A percentile compares a stretch with the other conserved stretches of the same genome.
These are phyloP conservation scores for Cokeromyces recurvatus DNA, from an alignment of 371 early-diverging fungal genomes.

Conservation along the genomic window DNA sequence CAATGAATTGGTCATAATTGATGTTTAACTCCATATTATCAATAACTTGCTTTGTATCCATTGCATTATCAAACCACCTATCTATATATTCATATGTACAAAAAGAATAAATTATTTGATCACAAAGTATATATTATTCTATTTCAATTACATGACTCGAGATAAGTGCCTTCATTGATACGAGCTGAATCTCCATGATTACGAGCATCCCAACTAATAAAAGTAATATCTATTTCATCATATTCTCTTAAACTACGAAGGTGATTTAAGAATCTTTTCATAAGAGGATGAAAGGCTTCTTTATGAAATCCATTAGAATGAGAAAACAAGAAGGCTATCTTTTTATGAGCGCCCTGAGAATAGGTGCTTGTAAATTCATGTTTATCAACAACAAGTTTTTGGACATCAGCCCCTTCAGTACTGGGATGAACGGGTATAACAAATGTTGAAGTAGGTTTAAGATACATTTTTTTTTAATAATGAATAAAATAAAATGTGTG, in stretches of 20 bases:
- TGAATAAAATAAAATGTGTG: no score
- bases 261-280: slow-evolving; percentile 16
- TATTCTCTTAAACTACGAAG: slow-evolving; percentile 19
- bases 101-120: no score
- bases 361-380: slow-evolving; percentile 17
- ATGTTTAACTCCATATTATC: slow-evolving; percentile 19
- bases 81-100: slow-evolving; percentile 11
- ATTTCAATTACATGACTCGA: slow-evolving; percentile 21
- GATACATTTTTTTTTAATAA: slow-evolving; percentile 9
- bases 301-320: slow-evolving; percentile 45
- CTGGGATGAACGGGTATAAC: slow-evolving; percentile 21
- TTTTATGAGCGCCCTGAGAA: background rate
- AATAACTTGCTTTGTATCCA: slow-evolving; percentile 36
- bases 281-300: slow-evolving; percentile 33
- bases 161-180: slow-evolving; percentile 23
- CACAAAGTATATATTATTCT: background rate
- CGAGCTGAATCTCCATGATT: slow-evolving; percentile 46
- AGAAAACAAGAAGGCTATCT: slow-evolving; percentile 26
- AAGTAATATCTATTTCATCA: slow-evolving; percentile 20
- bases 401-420: slow-evolving; percentile 20
- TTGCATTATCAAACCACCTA: slow-evolving; percentile 36
- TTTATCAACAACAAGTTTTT: slow-evolving; percentile 25
- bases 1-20: slow-evolving; percentile 25
- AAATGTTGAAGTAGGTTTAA: slow-evolving; percentile 8
- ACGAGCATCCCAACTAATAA: slow-evolving; percentile 38